Evolutionary conservation across 2,329 filamentous ascomycete species (phyloP).

Genomic region (Trichoderma polysporum): DNA sequence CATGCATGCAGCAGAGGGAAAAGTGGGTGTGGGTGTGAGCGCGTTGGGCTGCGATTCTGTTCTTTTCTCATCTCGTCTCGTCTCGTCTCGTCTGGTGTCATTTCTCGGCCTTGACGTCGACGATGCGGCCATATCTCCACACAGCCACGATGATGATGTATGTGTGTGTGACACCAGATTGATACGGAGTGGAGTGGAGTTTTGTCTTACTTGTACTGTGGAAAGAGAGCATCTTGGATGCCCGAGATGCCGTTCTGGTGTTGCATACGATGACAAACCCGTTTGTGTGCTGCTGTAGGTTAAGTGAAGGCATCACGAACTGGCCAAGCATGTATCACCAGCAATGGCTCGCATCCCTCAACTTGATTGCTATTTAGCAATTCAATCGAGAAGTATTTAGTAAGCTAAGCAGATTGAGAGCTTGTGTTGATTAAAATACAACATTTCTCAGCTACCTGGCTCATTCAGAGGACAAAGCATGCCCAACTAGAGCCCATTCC

Average conservation of each 20-base stretch:
- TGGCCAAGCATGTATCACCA: no score
- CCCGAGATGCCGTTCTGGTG: neutral
- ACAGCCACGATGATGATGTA: neutral
- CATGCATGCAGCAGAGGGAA: no score
- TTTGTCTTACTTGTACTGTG: no score
- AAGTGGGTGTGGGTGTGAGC: neutral
- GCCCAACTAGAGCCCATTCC: neutral
- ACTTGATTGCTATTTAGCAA: no score
- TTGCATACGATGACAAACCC: neutral
- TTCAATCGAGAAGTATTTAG: no score
- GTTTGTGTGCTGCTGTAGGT: neutral
- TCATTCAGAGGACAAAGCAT: neutral
- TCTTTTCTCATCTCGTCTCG: no score
- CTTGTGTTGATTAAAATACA: no score
- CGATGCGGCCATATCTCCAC: no score
- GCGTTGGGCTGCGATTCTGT: neutral
- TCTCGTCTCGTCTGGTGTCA: no score
- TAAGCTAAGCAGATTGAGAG: no score
- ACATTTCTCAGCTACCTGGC: no score
- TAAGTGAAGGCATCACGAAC: neutral
- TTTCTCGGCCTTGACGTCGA: neutral
- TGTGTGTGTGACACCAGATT: neutral
- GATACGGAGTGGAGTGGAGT: neutral
- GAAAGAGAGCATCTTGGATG: neutral
- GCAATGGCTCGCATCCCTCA: no score